Base-by-base conservation (phyloP, 2,329 filamentous ascomycete genomes). In the Talaromyces sp. region DNA sequence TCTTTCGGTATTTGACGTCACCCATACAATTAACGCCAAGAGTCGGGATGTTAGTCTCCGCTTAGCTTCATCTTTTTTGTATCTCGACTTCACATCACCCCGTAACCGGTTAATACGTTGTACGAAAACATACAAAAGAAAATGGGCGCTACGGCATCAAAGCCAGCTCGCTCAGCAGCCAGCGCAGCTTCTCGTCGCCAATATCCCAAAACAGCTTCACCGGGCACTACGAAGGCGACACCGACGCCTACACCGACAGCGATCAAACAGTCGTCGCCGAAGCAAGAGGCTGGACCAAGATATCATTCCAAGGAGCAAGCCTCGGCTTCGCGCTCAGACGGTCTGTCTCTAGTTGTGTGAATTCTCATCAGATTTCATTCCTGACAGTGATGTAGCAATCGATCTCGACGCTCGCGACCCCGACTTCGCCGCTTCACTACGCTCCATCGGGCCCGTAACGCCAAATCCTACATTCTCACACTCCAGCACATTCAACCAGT, bases 361-460 rank as follows among this genome's bases (percentile, higher is more conserved):
- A n/a, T n/a, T n/a, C n/a, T n/a, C n/a, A 28, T 28, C 6, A 3
- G 28, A 28, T 3, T 28, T 28, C 6, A 28, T 28, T 8, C 11
- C 60, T 62, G n/a, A 62, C 40, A 21, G 57, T 11, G 23, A 42
- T 28, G 52, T 60, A 83, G 83, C 81, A 57, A 82, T 87, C 65
- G 83, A 86, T 67, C 79, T 85, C 69, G 86, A 88, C 70, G 84
- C 80, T 62, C 82, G 81, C 63, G 85, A 88, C 70, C 84, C 85
- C 1, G 79, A 83, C 70, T 93, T 82, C 85, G 90, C 93, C 81
- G 88, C 86, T 72, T 96, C 92, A 67, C 90, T 98, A 66, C 89
- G 87, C 69, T 78, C 76, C 52, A 77, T 88, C 63, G 86, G 85
- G 62, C 81, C 84, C 61, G 85, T 87, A 7, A 81, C 81, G 60